These are phyloP conservation scores for Fistulinella prunicolor DNA, from an alignment of 768 basidiomycete genomes.

Conservation along the genomic window DNA sequence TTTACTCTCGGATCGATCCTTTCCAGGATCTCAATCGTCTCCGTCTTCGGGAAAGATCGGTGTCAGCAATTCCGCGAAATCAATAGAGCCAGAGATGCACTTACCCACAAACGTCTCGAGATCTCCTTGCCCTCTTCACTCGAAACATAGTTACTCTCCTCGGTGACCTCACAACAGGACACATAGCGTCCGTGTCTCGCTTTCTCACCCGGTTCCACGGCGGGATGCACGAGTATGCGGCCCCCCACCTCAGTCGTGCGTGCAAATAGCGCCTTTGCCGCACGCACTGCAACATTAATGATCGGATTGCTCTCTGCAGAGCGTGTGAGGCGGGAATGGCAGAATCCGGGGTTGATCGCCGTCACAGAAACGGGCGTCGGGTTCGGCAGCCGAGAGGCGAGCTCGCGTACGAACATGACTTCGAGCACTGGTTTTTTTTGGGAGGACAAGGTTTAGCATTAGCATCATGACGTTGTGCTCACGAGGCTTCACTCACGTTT, in stretches of 20 bases:
- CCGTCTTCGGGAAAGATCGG: conserved; percentile 12
- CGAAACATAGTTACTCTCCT: conserved; percentile 34
- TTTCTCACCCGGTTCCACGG: conserved; percentile 25
- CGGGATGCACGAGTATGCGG: conserved; percentile 35
- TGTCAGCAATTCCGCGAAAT: background rate
- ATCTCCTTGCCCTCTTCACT: conserved; percentile 30
- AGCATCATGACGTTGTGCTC: background rate
- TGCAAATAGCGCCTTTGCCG: conserved; percentile 23
- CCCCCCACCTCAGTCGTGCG: conserved; percentile 35
- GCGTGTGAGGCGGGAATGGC: conserved; percentile 31
- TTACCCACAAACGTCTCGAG: conserved; percentile 35
- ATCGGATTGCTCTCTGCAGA: conserved; percentile 10
- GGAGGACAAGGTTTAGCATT: background rate
- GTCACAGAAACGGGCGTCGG: conserved; percentile 29
- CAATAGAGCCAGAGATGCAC: background rate
- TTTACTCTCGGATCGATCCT: conserved; percentile 30
- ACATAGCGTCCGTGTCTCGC: conserved; percentile 31
- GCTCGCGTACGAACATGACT: conserved; percentile 36
- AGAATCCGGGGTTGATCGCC: conserved; percentile 36
- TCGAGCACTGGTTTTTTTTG: conserved; percentile 25
- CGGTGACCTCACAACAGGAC: conserved; percentile 22
- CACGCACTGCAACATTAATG: background rate
- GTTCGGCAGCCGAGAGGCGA: conserved; percentile 30
- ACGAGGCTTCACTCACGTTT: conserved; percentile 19
- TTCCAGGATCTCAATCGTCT: conserved; percentile 27